phyloP scores from a whole-genome alignment of 768 basidiomycete genomes.

The Lepiota venenata region DNA sequence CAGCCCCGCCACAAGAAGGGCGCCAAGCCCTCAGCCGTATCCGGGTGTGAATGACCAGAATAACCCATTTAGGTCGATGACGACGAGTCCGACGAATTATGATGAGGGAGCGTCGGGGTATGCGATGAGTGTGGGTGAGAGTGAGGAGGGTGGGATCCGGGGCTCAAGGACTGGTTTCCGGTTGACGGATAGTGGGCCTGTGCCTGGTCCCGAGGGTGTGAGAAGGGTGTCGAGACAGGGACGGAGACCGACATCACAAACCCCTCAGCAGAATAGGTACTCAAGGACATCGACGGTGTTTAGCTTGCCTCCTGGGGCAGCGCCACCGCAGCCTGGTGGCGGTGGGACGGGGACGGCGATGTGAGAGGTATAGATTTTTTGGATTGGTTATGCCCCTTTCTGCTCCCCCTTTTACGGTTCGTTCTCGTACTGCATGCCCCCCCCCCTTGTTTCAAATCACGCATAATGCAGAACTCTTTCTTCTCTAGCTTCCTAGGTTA shows the following conservation, averaged over 20 bases:
- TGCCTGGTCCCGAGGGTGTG: constrained; percentile 75
- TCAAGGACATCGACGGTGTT: constrained; percentile 55
- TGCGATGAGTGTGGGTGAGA: constrained; percentile 21
- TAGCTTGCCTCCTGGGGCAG: constrained; percentile 73
- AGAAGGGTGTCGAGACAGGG: constrained; percentile 69
- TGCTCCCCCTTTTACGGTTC: constrained; percentile 4
- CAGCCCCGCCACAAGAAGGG: constrained; percentile 18
- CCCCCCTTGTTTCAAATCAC: constrained; percentile 9
- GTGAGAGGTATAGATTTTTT: constrained; percentile 9
- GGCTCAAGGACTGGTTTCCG: constrained; percentile 61
- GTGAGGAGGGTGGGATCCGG: constrained; percentile 19
- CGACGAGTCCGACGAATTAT: constrained; percentile 34
- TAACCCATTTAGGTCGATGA: constrained; percentile 56
- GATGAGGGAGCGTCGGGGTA: constrained; percentile 37
- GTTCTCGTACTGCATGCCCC: constrained; percentile 9
- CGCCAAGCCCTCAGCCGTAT: constrained; percentile 23
- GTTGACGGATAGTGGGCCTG: constrained; percentile 80
- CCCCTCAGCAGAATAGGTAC: constrained; percentile 63
- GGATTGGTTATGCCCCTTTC: constrained; percentile 10
- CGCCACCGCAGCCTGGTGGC: constrained; percentile 49
- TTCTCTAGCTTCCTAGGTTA: constrained; percentile 12
- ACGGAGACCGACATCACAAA: constrained; percentile 60
- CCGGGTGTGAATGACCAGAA: constrained; percentile 43
- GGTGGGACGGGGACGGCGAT: constrained; percentile 14
- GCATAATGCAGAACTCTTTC: constrained; percentile 14